Evolutionary conservation across 2,329 filamentous ascomycete species (phyloP).

Genomic region (Scedosporium aurantiacum): DNA sequence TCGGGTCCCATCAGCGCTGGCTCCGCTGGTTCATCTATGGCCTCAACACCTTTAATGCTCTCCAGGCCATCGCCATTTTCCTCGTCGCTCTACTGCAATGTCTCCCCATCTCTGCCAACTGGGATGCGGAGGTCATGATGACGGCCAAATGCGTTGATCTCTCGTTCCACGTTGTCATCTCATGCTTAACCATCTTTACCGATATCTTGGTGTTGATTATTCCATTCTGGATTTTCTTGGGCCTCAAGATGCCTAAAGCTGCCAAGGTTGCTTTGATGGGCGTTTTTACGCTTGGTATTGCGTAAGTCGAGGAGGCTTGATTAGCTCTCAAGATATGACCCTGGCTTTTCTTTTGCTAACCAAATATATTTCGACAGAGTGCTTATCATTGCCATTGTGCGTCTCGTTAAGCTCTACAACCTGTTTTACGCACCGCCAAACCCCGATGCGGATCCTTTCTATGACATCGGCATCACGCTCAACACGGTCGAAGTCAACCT

Average conservation of each 20-base stretch:
- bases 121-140: background rate
- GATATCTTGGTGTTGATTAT: slow-evolving; percentile 18
- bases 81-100: slow-evolving; percentile 7
- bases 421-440: slow-evolving; percentile 13
- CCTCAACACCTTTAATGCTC: slow-evolving; percentile 7
- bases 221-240: slow-evolving; percentile 22
- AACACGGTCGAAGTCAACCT: slow-evolving; percentile 25
- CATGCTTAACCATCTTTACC: slow-evolving; percentile 2
- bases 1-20: slow-evolving; percentile 23
- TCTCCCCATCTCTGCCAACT: slow-evolving; percentile 4
- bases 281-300: slow-evolving; percentile 25
- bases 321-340: no score
- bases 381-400: slow-evolving; percentile 19
- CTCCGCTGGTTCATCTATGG: slow-evolving; percentile 18
- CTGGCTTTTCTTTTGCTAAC: background rate
- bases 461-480: slow-evolving; percentile 20
- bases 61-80: slow-evolving; percentile 6
- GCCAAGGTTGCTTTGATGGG: slow-evolving; percentile 28
- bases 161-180: slow-evolving; percentile 4
- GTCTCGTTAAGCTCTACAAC: slow-evolving; percentile 8
- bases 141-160: background rate
- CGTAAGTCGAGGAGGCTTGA: slow-evolving; percentile 17
- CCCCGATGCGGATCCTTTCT: slow-evolving; percentile 14
- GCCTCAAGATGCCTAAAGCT: slow-evolving; percentile 25
- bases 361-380: slow-evolving; percentile 14